Conservation (phyloP, 2,329 filamentous ascomycete genomes). For the Plenodomus tracheiphilus region DNA sequence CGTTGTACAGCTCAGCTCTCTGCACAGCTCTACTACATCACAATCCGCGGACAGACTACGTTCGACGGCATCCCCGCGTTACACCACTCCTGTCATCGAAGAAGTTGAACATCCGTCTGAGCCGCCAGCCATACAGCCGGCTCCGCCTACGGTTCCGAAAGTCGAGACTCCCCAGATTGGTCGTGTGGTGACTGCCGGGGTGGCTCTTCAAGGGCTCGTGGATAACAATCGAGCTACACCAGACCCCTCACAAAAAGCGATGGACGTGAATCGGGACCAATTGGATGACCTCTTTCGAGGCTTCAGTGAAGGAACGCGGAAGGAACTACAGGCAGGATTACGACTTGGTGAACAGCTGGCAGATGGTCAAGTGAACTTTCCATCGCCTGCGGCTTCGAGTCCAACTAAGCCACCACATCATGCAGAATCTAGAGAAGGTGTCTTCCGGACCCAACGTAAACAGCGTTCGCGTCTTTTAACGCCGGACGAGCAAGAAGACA, state of each 20-base stretch:
- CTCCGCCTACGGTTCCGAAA: constrained; percentile 19
- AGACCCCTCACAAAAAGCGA: constrained; percentile 24
- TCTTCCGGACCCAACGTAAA: constrained; percentile 29
- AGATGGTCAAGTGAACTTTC: constrained; percentile 19
- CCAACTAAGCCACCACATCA: constrained; percentile 17
- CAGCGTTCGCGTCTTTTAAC: constrained; percentile 35
- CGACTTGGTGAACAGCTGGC: constrained; percentile 46
- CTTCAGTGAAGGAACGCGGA: constrained; percentile 45
- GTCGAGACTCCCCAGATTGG: constrained; percentile 37
- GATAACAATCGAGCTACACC: constrained; percentile 37
- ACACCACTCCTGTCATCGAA: constrained; percentile 35
- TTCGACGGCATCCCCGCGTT: constrained; percentile 16
- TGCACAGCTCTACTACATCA: not conserved
- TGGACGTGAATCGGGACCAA: constrained; percentile 24
- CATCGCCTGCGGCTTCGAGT: constrained; percentile 20
- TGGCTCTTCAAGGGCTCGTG: constrained; percentile 43
- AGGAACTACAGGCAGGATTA: constrained; percentile 44
- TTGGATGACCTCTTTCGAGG: constrained; percentile 45
- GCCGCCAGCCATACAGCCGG: constrained; percentile 34
- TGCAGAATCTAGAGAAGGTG: constrained; percentile 16
- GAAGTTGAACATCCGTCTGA: constrained; percentile 26
- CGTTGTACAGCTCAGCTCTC: not conserved
- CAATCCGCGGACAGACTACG: constrained; percentile 15
- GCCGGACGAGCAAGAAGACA: constrained; percentile 41
- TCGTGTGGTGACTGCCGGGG: constrained; percentile 43